These are phyloP conservation scores for Populus hybrid DNA, from an alignment of 441 rosid species.

Conservation along the genomic window DNA sequence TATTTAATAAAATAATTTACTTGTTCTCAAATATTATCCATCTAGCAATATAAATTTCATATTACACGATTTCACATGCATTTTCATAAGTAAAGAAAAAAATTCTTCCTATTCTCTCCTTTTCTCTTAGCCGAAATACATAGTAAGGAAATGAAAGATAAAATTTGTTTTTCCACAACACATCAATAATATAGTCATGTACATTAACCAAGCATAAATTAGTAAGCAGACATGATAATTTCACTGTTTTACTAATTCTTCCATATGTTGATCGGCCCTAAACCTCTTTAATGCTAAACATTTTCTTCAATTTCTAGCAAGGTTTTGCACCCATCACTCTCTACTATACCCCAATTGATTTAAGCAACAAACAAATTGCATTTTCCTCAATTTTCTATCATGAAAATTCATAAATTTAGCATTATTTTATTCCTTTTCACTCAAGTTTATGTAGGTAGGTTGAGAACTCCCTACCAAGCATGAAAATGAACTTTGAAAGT, in stretches of 20 bases:
- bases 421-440: not conserved
- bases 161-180: not conserved
- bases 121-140: no score
- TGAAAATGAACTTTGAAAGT: not conserved
- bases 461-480: not conserved
- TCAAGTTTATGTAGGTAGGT: not conserved
- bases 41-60: no score
- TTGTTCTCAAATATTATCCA: no score
- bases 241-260: not conserved
- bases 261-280: not conserved
- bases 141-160: no score
- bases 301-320: no score
- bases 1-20: no score
- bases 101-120: no score
- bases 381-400: not conserved
- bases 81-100: no score
- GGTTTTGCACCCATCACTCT: not conserved
- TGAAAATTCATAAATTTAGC: no score
- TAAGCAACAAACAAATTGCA: no score
- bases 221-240: not conserved
- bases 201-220: not conserved
- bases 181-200: no score
- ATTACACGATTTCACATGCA: no score
- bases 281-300: not conserved
- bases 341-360: not conserved